These are phyloP conservation scores for Eucalyptus regnans DNA, from an alignment of 345 rosid genomes.

Conservation along the genomic window DNA sequence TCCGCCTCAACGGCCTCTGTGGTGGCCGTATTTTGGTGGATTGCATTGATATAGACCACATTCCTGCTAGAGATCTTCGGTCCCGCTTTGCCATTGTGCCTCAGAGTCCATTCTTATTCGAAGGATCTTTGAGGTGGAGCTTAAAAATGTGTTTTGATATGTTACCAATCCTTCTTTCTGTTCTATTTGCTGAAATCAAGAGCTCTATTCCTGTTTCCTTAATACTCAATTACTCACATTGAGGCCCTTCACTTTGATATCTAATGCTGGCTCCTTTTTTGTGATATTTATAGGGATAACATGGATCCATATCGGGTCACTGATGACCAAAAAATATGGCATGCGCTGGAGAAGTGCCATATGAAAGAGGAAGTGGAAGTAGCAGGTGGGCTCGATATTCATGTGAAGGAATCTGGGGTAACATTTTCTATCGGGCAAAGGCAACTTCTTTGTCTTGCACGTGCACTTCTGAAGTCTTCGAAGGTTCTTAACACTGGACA, in stretches of 20 bases:
- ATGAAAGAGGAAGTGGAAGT: conserved; percentile 66
- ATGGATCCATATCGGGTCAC: conserved; percentile 56
- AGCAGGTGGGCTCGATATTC: conserved; percentile 65
- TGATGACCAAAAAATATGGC: conserved; percentile 59
- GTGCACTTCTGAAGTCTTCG: conserved; percentile 81
- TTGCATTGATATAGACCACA: conserved; percentile 44
- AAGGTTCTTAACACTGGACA: conserved; percentile 15
- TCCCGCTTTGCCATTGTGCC: conserved; percentile 73
- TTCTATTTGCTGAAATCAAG: neutral
- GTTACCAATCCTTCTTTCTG: neutral
- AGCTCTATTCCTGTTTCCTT: neutral
- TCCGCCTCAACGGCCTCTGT: conserved; percentile 59
- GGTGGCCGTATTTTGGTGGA: conserved; percentile 64
- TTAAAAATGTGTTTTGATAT: neutral
- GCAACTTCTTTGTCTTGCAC: conserved; percentile 88
- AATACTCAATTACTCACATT: neutral
- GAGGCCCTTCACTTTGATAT: neutral
- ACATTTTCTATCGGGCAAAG: conserved; percentile 85
- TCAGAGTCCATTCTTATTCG: conserved; percentile 80
- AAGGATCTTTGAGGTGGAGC: conserved; percentile 70
- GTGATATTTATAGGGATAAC: conserved; percentile 42
- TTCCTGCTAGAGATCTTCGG: conserved; percentile 76
- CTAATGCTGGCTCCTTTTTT: neutral
- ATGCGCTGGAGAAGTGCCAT: conserved; percentile 63
- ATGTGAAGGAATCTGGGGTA: conserved; percentile 51